A percentile compares a stretch with the other conserved stretches of the same genome.
phyloP scores from a whole-genome alignment of 225 moss, liverwort and hornwort genomes.

The Physcomitrium patens region DNA sequence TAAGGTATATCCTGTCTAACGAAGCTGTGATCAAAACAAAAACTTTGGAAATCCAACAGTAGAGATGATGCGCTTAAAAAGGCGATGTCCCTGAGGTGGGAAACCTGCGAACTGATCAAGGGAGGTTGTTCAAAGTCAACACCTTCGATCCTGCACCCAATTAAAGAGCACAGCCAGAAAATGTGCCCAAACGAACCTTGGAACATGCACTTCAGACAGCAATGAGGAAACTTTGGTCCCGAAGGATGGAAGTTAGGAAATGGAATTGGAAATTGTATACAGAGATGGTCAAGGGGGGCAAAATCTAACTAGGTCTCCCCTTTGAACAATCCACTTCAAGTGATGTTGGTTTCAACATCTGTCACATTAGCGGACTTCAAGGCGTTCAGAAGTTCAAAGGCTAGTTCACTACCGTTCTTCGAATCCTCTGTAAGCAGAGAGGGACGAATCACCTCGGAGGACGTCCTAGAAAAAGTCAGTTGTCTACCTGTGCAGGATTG shows the following conservation, averaged over 20 bases:
- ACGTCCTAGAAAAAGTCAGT: slow-evolving; percentile 37
- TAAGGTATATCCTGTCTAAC: too few relatives aligned
- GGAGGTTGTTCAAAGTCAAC: too few relatives aligned
- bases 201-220: slow-evolving; percentile 16
- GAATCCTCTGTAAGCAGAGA: slow-evolving; percentile 13
- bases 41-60: too few relatives aligned
- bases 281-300: slow-evolving; percentile 26
- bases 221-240: slow-evolving; percentile 5
- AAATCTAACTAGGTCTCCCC: slow-evolving; percentile 16
- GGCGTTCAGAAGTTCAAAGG: slow-evolving; percentile 29
- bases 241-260: background rate
- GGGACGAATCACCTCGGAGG: slow-evolving; percentile 36
- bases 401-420: slow-evolving; percentile 26
- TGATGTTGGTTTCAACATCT: slow-evolving; percentile 32
- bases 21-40: too few relatives aligned
- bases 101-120: too few relatives aligned
- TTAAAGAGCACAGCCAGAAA: slow-evolving; percentile 7
- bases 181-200: background rate
- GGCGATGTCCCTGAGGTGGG: too few relatives aligned
- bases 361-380: slow-evolving; percentile 29
- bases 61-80: too few relatives aligned
- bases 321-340: slow-evolving; percentile 27
- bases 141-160: background rate
- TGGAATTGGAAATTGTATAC: slow-evolving; percentile 26
- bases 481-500: slow-evolving; percentile 32